These are phyloP conservation scores for barley (Hordeum vulgare) DNA, from an alignment of 176 grass and related monocot genomes.

Conservation along the genomic window MorexV3_pseudomolecules_assembly NC_058520.1:593543402-593543901, in stretches of 20 bases:
- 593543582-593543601: too few species aligned
- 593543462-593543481: background rate
- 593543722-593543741: constrained; percentile 64
- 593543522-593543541: too few species aligned
- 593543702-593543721: constrained; percentile 54
- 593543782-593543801: constrained; percentile 70
- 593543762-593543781: constrained; percentile 61
- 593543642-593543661: too few species aligned
- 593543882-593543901: background rate
- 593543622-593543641: background rate
- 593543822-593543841: background rate
- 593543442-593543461: background rate
- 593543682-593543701: background rate
- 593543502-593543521: too few species aligned
- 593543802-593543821: constrained; percentile 88
- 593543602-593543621: background rate
- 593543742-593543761: constrained; percentile 66
- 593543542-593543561: background rate
- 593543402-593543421: too few species aligned
- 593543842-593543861: background rate
- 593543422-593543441: too few species aligned
- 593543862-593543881: background rate
- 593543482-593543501: constrained; percentile 16
- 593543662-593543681: background rate
- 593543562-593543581: background rate